Evolutionary conservation across 768 basidiomycete genomes (phyloP), one percentile per base, ranked within the genome.

Genomic region (Tubosaeta sp.): DNA sequence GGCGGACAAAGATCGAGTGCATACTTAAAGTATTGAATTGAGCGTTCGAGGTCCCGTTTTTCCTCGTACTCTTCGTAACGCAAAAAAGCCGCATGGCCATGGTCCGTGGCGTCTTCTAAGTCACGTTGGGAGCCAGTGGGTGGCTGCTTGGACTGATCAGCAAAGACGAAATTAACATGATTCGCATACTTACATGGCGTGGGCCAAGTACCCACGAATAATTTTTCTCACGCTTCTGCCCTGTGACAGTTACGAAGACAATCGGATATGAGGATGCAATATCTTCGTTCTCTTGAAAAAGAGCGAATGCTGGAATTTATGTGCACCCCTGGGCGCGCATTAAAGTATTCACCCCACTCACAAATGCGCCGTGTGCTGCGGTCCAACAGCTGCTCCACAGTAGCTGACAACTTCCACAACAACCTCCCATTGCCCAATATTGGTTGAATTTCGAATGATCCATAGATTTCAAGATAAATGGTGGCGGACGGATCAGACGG

Each of bases 351-450:
- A 14, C 8, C 5, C 18, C 19, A 24, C 53, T 54, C 13, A 54
- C 53, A 25, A 34, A 40, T 25, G 11, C 12, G 12, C 12, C 36
- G 18, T 6, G 11, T 16, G n/a, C 19, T 29, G 8, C 4, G 43
- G 3, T 29, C 40, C 31, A 41, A 8, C 22, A 54, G 18, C 13
- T 51, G 24, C 3, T 13, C 12, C 8, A 25, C 25, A 14, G 38
- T 46, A 29, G 41, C 18, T 29, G 22, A 24, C 5, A 34, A 12
- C 31, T 16, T 41, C 3, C 39, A 25, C 19, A 54, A 21, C 25
- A 31, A 21, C 12, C 54, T 35, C 11, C 55, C 52, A 13, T 29
- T 27, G 19, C 55, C 52, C 6, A 56, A 31, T 7, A 47, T 46
- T 19, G 48, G 52, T 24, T 44, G 44, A 3, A 50, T 25, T 31